A percentile compares a stretch with the other conserved stretches of the same genome.
Conservation (phyloP, 768 basidiomycete species). For the Podaxis mareebaensis region DNA sequence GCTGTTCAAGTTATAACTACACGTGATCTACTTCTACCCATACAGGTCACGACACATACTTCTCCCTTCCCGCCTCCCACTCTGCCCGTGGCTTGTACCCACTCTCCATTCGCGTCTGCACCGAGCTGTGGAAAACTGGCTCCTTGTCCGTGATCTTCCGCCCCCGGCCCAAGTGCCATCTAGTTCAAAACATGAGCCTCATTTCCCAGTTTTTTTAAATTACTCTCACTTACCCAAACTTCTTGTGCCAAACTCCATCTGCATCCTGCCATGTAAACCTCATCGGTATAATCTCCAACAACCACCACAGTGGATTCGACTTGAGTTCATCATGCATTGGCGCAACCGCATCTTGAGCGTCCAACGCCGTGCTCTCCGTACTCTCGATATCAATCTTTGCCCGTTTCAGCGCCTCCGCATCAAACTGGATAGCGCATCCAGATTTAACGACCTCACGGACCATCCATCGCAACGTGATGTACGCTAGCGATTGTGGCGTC, state of each 20-base stretch:
- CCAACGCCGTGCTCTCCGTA: slow-evolving; percentile 23
- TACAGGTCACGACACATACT: slow-evolving; percentile 37
- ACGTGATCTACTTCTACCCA: slow-evolving; percentile 6
- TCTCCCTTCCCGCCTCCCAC: slow-evolving; percentile 48
- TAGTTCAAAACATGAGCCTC: slow-evolving; percentile 21
- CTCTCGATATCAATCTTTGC: slow-evolving; percentile 34
- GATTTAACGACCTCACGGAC: slow-evolving; percentile 61
- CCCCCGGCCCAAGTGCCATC: slow-evolving; percentile 59
- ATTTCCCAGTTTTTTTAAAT: background rate
- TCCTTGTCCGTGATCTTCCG: slow-evolving; percentile 44
- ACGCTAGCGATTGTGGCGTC: slow-evolving; percentile 44
- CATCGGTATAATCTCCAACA: slow-evolving; percentile 67
- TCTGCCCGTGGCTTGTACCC: slow-evolving; percentile 61
- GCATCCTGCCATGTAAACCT: slow-evolving; percentile 57
- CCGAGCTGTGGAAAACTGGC: slow-evolving; percentile 65
- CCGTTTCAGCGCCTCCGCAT: slow-evolving; percentile 44
- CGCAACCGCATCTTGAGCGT: slow-evolving; percentile 43
- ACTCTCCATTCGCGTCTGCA: slow-evolving; percentile 56
- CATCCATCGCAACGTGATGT: slow-evolving; percentile 80
- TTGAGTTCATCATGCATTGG: slow-evolving; percentile 56
- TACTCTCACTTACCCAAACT: slow-evolving; percentile 48
- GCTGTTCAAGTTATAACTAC: slow-evolving; percentile 10
- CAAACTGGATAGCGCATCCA: slow-evolving; percentile 62
- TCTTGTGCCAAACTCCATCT: slow-evolving; percentile 52
- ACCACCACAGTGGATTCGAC: slow-evolving; percentile 56